These are phyloP conservation scores for Auricularia sp. DNA, from an alignment of 768 basidiomycete species.

Conservation along the genomic window DNA sequence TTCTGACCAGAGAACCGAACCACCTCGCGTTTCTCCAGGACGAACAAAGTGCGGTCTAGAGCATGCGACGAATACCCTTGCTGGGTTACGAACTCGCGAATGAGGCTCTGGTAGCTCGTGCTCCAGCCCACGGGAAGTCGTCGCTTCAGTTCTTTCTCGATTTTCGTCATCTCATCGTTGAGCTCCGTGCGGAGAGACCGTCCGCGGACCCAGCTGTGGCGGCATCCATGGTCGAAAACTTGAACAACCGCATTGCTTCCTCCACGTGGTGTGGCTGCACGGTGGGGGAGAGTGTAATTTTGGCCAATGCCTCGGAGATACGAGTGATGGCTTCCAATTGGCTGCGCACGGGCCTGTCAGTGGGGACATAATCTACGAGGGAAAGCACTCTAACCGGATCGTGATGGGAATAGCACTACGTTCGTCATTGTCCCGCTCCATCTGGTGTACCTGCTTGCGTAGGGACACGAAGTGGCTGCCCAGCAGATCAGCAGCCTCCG, in stretches of 20 bases:
- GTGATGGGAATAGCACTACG: constrained; percentile 97
- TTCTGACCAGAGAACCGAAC: constrained; percentile 78
- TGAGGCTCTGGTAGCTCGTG: constrained; percentile 88
- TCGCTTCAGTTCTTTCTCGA: constrained; percentile 78
- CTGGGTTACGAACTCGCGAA: constrained; percentile 86
- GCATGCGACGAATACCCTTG: constrained; percentile 88
- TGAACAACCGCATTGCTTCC: constrained; percentile 96
- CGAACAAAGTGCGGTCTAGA: constrained; percentile 80
- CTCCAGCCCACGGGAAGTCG: constrained; percentile 91
- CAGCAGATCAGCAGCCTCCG: constrained; percentile 92
- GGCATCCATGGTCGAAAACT: constrained; percentile 98
- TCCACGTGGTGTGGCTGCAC: constrained; percentile 93
- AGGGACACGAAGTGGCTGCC: constrained; percentile 91
- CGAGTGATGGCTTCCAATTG: constrained; percentile 99
- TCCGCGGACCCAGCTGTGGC: constrained; percentile 91
- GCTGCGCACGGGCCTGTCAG: constrained; percentile 29
- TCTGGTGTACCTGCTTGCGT: constrained; percentile 87
- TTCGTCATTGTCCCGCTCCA: constrained; percentile 95
- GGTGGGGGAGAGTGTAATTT: constrained; percentile 77
- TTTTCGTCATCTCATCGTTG: constrained; percentile 85
- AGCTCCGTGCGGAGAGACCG: constrained; percentile 86
- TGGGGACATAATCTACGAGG: background rate
- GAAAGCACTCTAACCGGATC: constrained; percentile 57
- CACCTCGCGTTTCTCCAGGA: constrained; percentile 94
- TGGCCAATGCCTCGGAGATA: constrained; percentile 94